Percentiles rank a stretch among this genome's conserved stretches.
Conservation (phyloP, 2,329 filamentous ascomycete genomes). For the Talaromyces sp. region DNA sequence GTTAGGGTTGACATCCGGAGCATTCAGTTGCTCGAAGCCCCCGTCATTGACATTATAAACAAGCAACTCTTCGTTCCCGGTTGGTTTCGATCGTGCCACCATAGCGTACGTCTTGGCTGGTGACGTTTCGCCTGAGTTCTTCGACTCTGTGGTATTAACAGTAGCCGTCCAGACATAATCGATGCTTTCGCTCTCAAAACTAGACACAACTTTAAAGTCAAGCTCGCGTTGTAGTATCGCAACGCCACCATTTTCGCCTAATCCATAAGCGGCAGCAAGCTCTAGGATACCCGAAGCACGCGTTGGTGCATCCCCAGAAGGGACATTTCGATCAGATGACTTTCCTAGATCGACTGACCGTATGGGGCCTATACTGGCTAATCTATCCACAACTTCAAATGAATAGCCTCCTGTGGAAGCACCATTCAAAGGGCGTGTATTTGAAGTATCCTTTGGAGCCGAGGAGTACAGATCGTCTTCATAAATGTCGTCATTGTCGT, state of each 20-base stretch:
- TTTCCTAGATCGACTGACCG: slow-evolving; percentile 68
- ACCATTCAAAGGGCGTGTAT: slow-evolving; percentile 16
- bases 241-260: slow-evolving; percentile 60
- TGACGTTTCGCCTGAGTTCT: slow-evolving; percentile 53
- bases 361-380: slow-evolving; percentile 76
- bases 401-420: slow-evolving; percentile 52
- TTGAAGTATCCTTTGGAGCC: slow-evolving; percentile 19
- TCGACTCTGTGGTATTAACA: slow-evolving; percentile 43
- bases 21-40: slow-evolving; percentile 69
- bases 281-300: slow-evolving; percentile 34
- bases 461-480: slow-evolving; percentile 49
- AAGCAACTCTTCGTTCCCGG: slow-evolving; percentile 70
- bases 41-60: slow-evolving; percentile 72
- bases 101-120: slow-evolving; percentile 70
- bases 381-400: slow-evolving; percentile 72
- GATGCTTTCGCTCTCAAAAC: slow-evolving; percentile 68
- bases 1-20: slow-evolving; percentile 86
- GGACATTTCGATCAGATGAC: slow-evolving; percentile 42
- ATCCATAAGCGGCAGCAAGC: slow-evolving; percentile 51
- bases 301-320: slow-evolving; percentile 29
- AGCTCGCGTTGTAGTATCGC: slow-evolving; percentile 75
- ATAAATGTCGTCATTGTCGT: slow-evolving; percentile 57
- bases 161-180: slow-evolving; percentile 77
- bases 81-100: slow-evolving; percentile 63
- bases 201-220: slow-evolving; percentile 65